These are phyloP conservation scores for Hortaea werneckii DNA, from an alignment of 2,329 filamentous ascomycete species.

Conservation along the genomic window DNA sequence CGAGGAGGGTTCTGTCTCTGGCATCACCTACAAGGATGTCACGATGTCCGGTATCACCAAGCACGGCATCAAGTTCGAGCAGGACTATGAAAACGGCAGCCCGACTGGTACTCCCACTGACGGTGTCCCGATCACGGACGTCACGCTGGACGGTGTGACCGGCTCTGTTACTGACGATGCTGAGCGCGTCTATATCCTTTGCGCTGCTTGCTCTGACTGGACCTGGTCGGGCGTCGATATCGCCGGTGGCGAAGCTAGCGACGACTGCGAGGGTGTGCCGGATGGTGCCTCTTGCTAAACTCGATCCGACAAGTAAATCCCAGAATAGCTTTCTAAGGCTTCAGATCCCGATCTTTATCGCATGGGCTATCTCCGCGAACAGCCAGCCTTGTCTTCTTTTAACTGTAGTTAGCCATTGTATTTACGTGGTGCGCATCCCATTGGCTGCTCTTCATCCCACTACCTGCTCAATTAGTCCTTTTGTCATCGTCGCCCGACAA, in stretches of 20 bases:
- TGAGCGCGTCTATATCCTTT: constrained; percentile 42
- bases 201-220: constrained; percentile 45
- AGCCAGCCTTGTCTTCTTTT: no score
- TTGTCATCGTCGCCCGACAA: no score
- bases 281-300: background rate
- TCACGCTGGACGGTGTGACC: constrained; percentile 35
- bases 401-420: no score
- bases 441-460: no score
- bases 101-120: constrained; percentile 22
- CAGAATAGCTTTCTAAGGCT: no score
- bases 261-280: constrained; percentile 32
- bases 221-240: constrained; percentile 41
- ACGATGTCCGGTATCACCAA: constrained; percentile 40
- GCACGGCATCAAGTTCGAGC: constrained; percentile 49
- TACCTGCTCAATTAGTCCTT: no score
- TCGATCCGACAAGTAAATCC: no score
- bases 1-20: constrained; percentile 41
- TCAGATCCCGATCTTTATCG: no score
- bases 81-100: constrained; percentile 46
- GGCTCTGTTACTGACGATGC: constrained; percentile 33
- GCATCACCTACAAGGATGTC: constrained; percentile 46
- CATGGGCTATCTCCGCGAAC: no score
- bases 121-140: constrained; percentile 42
- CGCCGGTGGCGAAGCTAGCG: constrained; percentile 41
- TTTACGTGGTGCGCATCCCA: no score